Evolutionary conservation across 371 early-diverging fungal species (phyloP), one percentile per base, ranked within the genome.

Genomic region (Actinomucor elegans): DNA sequence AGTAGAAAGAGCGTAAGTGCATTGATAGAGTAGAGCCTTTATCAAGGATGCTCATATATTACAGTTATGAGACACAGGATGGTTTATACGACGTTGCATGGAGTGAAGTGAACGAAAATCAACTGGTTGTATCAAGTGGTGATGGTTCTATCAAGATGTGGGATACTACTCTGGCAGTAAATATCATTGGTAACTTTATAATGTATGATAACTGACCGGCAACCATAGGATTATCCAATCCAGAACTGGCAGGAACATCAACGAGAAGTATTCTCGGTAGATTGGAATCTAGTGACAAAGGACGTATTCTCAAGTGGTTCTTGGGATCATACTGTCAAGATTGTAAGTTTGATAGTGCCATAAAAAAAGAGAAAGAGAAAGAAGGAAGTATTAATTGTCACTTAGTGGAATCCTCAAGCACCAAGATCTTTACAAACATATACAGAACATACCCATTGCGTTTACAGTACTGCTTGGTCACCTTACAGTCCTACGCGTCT

Each of bases 31-130:
- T 27, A 15, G 23, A 12, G 9, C 20, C 27, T 20, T n/a, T n/a
- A n/a, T n/a, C n/a, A n/a, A n/a, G n/a, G n/a, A n/a, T n/a, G n/a
- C n/a, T n/a, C n/a, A 44, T 24, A 9, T 24, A 31, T 38, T 28
- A 15, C 63, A 88, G 89, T n/a, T 97, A 85, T 66, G 98, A 96
- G 63, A 94, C 96, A 8, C 96, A 96, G 66, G 98, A 97, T 66
- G 97, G 95, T 11, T 70, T 95, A 20, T 97, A 89, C 61, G 98
- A 96, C 67, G 67, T 89, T 28, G 85, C 91, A 24, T 97, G 98
- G 98, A 92, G 90, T 66, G 98, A 97, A 71, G 57, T 85, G 14
- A 90, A 97, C 64, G 97, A 97, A 63, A 90, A 94, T 67, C 98
- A 97, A 55, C 52, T 97, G 21, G 87, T 89, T 2, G 91, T 92